Evolutionary conservation across 2,329 filamentous ascomycete species (phyloP), one percentile per base, ranked within the genome.

Genomic region (Penicillium sclerotigenum): DNA sequence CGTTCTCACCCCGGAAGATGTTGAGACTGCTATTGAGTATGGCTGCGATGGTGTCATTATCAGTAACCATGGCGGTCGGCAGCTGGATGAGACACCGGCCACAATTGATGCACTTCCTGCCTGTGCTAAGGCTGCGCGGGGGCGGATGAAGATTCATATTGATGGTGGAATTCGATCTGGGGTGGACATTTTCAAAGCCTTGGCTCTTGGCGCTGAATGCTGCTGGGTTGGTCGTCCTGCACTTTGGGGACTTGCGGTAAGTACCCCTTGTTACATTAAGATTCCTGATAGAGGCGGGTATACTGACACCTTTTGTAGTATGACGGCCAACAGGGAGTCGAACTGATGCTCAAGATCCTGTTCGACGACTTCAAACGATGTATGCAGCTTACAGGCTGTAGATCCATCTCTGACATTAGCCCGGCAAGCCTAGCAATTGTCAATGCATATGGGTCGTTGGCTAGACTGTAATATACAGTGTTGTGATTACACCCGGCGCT

Each of bases 31-130:
- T 4, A 61, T 74, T 14, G 58, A 71, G 22, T 70, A 74, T 59
- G 65, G 68, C 5, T 68, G 71, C 37, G 70, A 75, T 34, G 73
- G 73, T 1, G 66, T 75, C 13, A 58, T 75, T 14, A 68, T 75
- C 9, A 72, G 69, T 29, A 75, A 76, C 26, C 73, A 75, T 60
- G 73, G 73, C 6, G 73, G 73, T 2, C 52, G 73, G 7, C 73
- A 76, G 60, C 60, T 75, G 10, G 68, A 76, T 56, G 73, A 70
- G 24, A 67, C 68, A 0, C 64, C 72, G 0, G 70, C 73, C 0
- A 75, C 74, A 0, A 64, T 76, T 13, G 73, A 75, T 54, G 72
- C 67, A 1, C 60, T 77, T 24, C 59, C 62, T 9, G 66, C 61
- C 4, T 68, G 64, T 60, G 66, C 56, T 24, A 59, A 62, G 33